phyloP scores from a whole-genome alignment of 768 basidiomycete species.

The Russula brevipes region DNA sequence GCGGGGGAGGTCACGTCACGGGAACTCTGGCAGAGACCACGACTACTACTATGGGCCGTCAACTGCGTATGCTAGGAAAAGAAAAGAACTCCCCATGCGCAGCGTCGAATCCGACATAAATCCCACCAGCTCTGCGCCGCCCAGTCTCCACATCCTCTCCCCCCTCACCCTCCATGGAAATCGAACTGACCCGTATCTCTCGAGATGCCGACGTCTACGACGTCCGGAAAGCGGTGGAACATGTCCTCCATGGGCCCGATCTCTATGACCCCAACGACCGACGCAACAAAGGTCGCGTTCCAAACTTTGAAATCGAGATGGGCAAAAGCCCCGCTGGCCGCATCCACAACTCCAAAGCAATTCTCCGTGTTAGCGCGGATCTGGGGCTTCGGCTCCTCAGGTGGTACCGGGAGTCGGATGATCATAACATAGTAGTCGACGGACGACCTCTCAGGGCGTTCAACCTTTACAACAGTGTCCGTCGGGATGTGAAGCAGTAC shows the following conservation, averaged over 20 bases:
- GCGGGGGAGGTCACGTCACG: no score
- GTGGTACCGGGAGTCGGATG: conserved; percentile 35
- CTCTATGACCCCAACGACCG: conserved; percentile 39
- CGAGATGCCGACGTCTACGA: conserved; percentile 47
- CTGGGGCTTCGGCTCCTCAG: conserved; percentile 45
- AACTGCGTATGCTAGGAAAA: no score
- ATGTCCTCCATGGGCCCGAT: conserved; percentile 51
- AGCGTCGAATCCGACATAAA: not conserved
- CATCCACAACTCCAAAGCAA: conserved; percentile 51
- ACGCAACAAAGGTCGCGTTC: conserved; percentile 27
- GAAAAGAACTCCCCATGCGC: not conserved
- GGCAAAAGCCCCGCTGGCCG: conserved; percentile 45
- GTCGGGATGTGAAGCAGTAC: conserved; percentile 16
- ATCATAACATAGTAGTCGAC: conserved; percentile 28
- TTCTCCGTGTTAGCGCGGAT: conserved; percentile 29
- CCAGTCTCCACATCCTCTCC: not conserved
- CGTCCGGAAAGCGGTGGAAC: conserved; percentile 51
- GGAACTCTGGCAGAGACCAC: no score
- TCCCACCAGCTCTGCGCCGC: not conserved
- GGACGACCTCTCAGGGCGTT: conserved; percentile 25
- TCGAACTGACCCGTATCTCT: conserved; percentile 34
- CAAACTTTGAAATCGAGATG: conserved; percentile 62
- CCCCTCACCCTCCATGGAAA: conserved; percentile 33
- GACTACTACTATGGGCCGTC: no score
- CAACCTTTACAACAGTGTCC: conserved; percentile 7